Evolutionary conservation across 2,329 filamentous ascomycete genomes (phyloP), one percentile per base, ranked within the genome.

Genomic region (Cryphonectria nitschkei): DNA sequence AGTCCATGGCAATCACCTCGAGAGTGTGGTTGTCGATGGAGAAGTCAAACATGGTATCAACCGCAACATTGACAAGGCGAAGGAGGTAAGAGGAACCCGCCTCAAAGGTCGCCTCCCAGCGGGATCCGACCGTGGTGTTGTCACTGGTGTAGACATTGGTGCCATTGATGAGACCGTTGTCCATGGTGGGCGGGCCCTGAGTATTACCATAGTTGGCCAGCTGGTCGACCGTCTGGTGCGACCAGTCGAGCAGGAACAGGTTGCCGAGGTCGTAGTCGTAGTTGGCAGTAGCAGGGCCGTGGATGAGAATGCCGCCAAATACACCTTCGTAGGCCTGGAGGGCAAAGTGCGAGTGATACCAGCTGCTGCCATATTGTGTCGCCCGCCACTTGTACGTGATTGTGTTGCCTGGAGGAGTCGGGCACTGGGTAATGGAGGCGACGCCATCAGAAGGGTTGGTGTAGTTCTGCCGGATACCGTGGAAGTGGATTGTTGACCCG

Each of bases 181-280:
- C 78, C 71, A 80, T 80, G 16, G 67, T 37, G 1, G 80, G 81
- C 2, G 79, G 68, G 34, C 75, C 77, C 26, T 76, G 74, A 60
- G 70, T 75, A 70, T 71, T 62, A 63, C 75, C 77, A 46, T 73
- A 65, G 46, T 70, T 52, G 13, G 76, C 75, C 1, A 79, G 71
- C 34, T 76, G 69, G 64, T 79, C 77, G 19, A 79, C 79, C 14
- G 76, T 83, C 7, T 73, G 71, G 72, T 88, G 85, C 73, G 84
- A 84, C 87, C 88, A 91, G 75, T 91, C 89, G 19, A 83, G 85
- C 7, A 92, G 76, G 34, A 89, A 82, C 1, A 92, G 74, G 14
- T 84, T 79, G 3, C 90, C 90, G 0, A 91, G 81, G 75, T 93
- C 90, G 64, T 86, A 82, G 72, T 93, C 89, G 74, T 90, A 91